Evolutionary conservation across 2,329 filamentous ascomycete genomes (phyloP).

Genomic region (Aphanoascus verrucosus): DNA sequence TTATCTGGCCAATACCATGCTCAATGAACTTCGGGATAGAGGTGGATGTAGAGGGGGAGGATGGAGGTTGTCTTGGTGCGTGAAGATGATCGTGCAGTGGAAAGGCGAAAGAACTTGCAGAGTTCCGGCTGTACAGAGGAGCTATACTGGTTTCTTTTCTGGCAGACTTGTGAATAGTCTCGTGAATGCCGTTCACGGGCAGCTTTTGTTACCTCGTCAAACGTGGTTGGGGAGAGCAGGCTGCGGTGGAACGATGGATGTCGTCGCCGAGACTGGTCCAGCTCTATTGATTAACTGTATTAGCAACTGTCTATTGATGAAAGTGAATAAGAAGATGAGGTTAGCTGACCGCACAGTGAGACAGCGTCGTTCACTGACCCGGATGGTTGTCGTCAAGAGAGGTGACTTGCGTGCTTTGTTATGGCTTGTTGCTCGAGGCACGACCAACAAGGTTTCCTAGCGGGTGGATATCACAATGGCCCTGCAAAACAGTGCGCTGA

Average conservation of each 20-base stretch:
- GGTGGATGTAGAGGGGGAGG: neutral
- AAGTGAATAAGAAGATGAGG: too few relatives aligned
- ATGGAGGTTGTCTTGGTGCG: neutral
- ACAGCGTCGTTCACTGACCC: too few relatives aligned
- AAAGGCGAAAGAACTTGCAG: constrained; percentile 9
- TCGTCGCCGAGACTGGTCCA: too few relatives aligned
- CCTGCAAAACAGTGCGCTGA: too few relatives aligned
- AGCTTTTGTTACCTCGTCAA: neutral
- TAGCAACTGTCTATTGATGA: too few relatives aligned
- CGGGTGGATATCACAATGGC: neutral
- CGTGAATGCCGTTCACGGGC: neutral
- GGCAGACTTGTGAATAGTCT: too few relatives aligned
- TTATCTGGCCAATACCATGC: constrained; percentile 30
- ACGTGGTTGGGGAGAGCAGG: too few relatives aligned
- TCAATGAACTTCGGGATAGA: constrained; percentile 17
- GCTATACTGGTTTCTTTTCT: neutral
- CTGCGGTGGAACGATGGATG: too few relatives aligned
- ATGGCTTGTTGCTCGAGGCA: neutral
- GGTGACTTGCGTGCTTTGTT: neutral
- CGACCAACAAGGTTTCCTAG: neutral
- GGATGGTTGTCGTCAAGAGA: too few relatives aligned
- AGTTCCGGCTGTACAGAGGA: neutral
- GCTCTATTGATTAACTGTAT: too few relatives aligned
- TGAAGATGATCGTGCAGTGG: neutral
- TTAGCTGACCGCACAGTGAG: too few relatives aligned